Evolutionary conservation across 2,329 filamentous ascomycete species (phyloP).

Genomic region (Acrodontium crateriforme): DNA sequence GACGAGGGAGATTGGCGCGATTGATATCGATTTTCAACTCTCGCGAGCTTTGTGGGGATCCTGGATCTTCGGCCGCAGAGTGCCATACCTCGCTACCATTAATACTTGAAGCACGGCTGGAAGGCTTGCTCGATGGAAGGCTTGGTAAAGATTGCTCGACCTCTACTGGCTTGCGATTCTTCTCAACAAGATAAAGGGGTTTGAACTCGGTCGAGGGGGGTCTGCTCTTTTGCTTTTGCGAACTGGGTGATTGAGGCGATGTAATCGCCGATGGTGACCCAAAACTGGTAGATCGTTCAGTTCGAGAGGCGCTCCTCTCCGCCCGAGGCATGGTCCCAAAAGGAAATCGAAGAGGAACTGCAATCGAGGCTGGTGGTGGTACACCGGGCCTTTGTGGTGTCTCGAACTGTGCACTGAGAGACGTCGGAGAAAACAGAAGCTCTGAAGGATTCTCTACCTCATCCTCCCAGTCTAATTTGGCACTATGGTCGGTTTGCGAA

Average conservation of each 20-base stretch:
- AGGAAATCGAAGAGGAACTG: conserved; percentile 22
- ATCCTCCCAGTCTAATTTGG: conserved; percentile 5
- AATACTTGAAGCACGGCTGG: conserved; percentile 26
- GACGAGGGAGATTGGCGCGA: conserved; percentile 8
- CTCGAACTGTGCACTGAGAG: conserved; percentile 1
- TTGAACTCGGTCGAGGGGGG: conserved; percentile 46
- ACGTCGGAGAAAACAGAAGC: conserved; percentile 3
- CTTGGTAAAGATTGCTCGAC: conserved; percentile 36
- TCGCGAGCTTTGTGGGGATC: conserved; percentile 7
- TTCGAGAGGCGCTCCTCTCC: no score
- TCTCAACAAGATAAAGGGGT: conserved; percentile 71
- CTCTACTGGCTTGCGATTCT: conserved; percentile 34
- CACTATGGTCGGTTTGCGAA: conserved; percentile 7
- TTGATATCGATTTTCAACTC: conserved; percentile 14
- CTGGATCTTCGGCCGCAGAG: conserved; percentile 27
- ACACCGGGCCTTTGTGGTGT: conserved; percentile 1
- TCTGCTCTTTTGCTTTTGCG: no score
- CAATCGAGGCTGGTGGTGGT: conserved; percentile 14
- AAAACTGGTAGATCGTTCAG: conserved; percentile 19
- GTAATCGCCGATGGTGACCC: conserved; percentile 12
- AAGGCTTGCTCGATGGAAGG: conserved; percentile 34
- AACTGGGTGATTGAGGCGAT: no score
- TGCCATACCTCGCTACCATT: conserved; percentile 30
- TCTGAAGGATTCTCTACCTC: conserved; percentile 2
- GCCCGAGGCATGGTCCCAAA: conserved; percentile 18